These are phyloP conservation scores for Tricholoma sp. DNA, from an alignment of 768 basidiomycete species.

Conservation along the genomic window DNA sequence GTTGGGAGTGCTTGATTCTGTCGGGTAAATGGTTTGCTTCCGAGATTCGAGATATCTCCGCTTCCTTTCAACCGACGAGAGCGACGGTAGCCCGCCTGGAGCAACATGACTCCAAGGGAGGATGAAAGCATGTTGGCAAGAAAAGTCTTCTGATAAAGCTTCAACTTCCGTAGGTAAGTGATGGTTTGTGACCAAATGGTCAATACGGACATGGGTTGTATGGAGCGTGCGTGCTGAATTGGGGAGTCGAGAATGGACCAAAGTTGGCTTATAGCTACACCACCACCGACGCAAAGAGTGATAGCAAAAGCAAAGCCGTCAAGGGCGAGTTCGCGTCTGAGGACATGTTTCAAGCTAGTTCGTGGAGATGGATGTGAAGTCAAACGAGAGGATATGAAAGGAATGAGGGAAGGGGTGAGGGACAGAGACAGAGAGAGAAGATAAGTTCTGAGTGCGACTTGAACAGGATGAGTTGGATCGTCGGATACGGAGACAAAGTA, in stretches of 20 bases:
- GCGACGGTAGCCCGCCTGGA: slow-evolving; percentile 45
- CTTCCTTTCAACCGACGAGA: slow-evolving; percentile 19
- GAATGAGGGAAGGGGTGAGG: slow-evolving; percentile 60
- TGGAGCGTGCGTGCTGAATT: not conserved
- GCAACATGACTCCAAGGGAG: slow-evolving; percentile 47
- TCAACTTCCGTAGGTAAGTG: slow-evolving; percentile 14
- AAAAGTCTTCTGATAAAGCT: slow-evolving; percentile 48
- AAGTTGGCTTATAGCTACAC: slow-evolving; percentile 44
- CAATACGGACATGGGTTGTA: not conserved
- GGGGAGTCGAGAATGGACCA: slow-evolving; percentile 25
- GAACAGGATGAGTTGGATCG: slow-evolving; percentile 16
- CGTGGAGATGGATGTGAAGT: slow-evolving; percentile 15
- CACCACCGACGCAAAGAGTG: slow-evolving; percentile 61
- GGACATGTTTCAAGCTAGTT: slow-evolving; percentile 26
- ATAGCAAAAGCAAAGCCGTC: slow-evolving; percentile 71
- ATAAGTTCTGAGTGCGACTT: slow-evolving; percentile 65
- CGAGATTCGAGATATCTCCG: not conserved
- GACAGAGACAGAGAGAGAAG: slow-evolving; percentile 58
- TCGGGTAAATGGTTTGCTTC: slow-evolving; percentile 2
- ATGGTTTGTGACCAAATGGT: slow-evolving; percentile 1
- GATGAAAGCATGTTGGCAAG: slow-evolving; percentile 54
- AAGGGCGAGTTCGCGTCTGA: slow-evolving; percentile 52
- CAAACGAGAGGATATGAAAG: slow-evolving; percentile 37
- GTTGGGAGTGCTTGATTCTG: slow-evolving; percentile 43
- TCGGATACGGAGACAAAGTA: not conserved